Evolutionary conservation across 257 asterid species (phyloP).

Genomic region (Henckelia pumila): DNA sequence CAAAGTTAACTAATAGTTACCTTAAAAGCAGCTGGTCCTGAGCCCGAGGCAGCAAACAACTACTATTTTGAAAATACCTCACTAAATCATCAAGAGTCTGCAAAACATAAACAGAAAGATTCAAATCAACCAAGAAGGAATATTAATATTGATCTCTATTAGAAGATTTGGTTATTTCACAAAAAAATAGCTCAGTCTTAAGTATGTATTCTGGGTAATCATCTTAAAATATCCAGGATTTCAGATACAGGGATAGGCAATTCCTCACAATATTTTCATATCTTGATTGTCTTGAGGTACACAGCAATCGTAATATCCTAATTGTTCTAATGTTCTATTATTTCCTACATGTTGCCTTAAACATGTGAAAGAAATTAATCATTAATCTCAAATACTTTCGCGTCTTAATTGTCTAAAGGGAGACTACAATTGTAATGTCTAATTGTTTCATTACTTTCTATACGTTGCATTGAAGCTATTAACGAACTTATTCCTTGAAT

Average conservation of each 20-base stretch:
- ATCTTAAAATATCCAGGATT: too few species aligned
- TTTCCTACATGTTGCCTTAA: not conserved
- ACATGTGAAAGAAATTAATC: not conserved
- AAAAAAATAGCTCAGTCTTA: too few species aligned
- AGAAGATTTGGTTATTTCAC: too few species aligned
- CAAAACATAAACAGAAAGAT: constrained; percentile 18
- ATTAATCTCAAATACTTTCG: not conserved
- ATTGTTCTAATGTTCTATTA: too few species aligned
- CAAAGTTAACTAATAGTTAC: constrained; percentile 48
- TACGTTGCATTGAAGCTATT: not conserved
- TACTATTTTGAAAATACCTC: constrained; percentile 49
- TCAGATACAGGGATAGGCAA: too few species aligned
- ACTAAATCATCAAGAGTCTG: constrained; percentile 78
- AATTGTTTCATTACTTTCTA: not conserved
- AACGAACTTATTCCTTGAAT: not conserved
- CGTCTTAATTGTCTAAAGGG: not conserved
- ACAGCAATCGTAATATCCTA: not conserved
- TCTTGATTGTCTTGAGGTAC: not conserved
- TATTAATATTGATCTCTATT: too few species aligned
- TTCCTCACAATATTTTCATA: not conserved
- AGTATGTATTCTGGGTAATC: too few species aligned
- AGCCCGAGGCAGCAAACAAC: constrained; percentile 63
- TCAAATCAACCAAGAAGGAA: constrained; percentile 20
- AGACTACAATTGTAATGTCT: not conserved
- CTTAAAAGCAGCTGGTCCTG: constrained; percentile 64